Base-by-base conservation (phyloP, 441 rosid genomes). In the Populus tomentosa region DNA sequence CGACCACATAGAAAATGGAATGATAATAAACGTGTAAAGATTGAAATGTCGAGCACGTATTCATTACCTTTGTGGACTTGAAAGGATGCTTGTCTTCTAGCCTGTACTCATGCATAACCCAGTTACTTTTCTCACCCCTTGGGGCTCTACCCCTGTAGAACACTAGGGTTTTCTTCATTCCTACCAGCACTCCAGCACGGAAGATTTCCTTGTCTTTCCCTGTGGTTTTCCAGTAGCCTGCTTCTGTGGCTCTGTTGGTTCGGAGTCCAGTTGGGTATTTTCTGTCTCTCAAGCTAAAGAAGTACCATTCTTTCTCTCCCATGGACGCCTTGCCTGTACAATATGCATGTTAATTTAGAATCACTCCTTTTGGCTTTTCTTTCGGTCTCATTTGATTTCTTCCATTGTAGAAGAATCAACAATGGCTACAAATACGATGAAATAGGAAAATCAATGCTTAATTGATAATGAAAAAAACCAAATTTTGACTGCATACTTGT, bases 131-230 rank as follows among this genome's bases (percentile, higher is more conserved):
- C 87, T 91, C 97, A 59, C 99, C 99, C 82, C 88, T 95, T 0
- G 99, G 99, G 36, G 99, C 99, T 86, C 98, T 87, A 50, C 99
- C 99, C 82, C 18, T 84, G 88, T 95, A 95, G 81, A 95, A 95
- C 10, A 95, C 99, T 77, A 95, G 95, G 65, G 99, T 95, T 87
- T 95, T 95, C 91, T 95, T 95, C 99, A 95, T 95, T 64, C 99
- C 99, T 68, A 94, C 92, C 42, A 91, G 88, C 63, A 82, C 76
- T 38, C 84, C 81, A 2, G 80, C 94, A 28, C 67, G 79, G 78
- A 73, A 91, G 61, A 95, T 91, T 90, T 92, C 92, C 82, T 87
- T 95, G 68, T 95, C 99, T 74, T 94, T 94, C 3, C 99, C 32
- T 3, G 32, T 30, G 32, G 32, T 30, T 30, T 30, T 30, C 32